phyloP scores from a whole-genome alignment of 805 yeast genomes.

The Yamadazyma philogaea region DNA sequence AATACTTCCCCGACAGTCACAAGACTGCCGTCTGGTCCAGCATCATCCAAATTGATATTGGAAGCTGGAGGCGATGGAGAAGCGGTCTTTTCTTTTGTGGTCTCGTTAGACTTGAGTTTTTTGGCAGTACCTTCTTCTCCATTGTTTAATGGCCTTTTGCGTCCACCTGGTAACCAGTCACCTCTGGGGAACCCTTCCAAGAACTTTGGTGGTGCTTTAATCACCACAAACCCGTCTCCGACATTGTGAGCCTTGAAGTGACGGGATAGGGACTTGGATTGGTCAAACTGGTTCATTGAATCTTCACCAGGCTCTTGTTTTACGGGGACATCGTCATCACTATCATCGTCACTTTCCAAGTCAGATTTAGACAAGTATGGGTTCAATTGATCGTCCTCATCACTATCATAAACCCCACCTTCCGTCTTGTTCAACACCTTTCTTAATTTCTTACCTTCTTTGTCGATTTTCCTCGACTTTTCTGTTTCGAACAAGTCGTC shows the following conservation, averaged over 20 bases:
- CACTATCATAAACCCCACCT: constrained; percentile 84
- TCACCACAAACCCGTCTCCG: constrained; percentile 46
- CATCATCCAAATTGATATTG: constrained; percentile 27
- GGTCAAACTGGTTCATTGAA: constrained; percentile 5
- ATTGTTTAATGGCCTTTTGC: constrained; percentile 25
- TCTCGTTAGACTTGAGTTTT: constrained; percentile 19
- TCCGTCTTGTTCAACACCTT: constrained; percentile 83
- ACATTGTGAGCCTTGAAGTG: constrained; percentile 24
- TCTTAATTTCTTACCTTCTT: constrained; percentile 83
- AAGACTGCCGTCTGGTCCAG: constrained; percentile 41
- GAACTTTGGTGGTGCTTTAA: constrained; percentile 62
- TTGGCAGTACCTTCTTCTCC: constrained; percentile 30
- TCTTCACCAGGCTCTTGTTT: constrained; percentile 33
- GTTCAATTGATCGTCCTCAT: constrained; percentile 63
- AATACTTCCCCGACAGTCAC: constrained; percentile 74
- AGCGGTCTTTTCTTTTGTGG: constrained; percentile 12
- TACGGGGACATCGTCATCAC: constrained; percentile 37
- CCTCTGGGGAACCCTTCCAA: constrained; percentile 71
- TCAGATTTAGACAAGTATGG: constrained; percentile 64
- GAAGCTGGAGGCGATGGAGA: constrained; percentile 17
- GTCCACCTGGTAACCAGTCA: constrained; percentile 75
- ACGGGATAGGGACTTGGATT: constrained; percentile 10
- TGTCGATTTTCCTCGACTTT: constrained; percentile 68
- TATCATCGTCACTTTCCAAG: constrained; percentile 63
- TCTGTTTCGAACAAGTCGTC: constrained; percentile 70